phyloP scores from a whole-genome alignment of 208 protist species.

The Sergeia podlipaevii region DNA sequence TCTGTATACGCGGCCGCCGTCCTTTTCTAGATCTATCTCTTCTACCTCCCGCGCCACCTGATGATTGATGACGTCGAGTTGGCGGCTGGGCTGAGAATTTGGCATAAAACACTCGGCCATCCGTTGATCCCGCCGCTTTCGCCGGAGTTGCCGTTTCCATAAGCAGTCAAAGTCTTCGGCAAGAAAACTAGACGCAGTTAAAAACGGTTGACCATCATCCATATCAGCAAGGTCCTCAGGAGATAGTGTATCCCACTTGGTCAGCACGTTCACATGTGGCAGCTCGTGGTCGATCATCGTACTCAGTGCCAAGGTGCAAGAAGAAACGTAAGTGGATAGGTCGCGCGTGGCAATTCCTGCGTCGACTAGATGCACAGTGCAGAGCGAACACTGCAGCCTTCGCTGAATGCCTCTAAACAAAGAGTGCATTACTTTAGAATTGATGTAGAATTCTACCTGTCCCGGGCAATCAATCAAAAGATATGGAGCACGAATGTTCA shows the following conservation, averaged over 20 bases:
- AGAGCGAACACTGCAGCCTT: slow-evolving; percentile 65
- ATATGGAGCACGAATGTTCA: slow-evolving; percentile 61
- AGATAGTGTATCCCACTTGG: slow-evolving; percentile 95
- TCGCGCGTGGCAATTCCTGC: slow-evolving; percentile 93
- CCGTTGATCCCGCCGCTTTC: slow-evolving; percentile 36
- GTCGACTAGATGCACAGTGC: slow-evolving; percentile 95
- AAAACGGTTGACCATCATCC: slow-evolving; percentile 44
- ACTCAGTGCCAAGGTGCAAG: slow-evolving; percentile 92
- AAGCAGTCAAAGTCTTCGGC: slow-evolving; percentile 82
- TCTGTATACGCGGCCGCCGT: slow-evolving; percentile 60
- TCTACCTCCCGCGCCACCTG: slow-evolving; percentile 25
- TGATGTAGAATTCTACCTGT: slow-evolving; percentile 99
- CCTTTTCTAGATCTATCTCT: slow-evolving; percentile 51
- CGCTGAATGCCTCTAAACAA: slow-evolving; percentile 80
- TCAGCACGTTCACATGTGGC: slow-evolving; percentile 97
- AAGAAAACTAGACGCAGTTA: slow-evolving; percentile 49
- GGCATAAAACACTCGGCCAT: slow-evolving; percentile 35
- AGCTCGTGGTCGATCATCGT: slow-evolving; percentile 96
- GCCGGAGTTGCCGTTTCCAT: slow-evolving; percentile 62
- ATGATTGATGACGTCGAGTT: slow-evolving; percentile 10
- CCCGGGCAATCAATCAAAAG: slow-evolving; percentile 98
- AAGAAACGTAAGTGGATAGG: slow-evolving; percentile 95
- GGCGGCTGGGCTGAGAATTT: slow-evolving; percentile 3
- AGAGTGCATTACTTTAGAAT: slow-evolving; percentile 85
- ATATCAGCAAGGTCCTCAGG: slow-evolving; percentile 79